These are phyloP conservation scores for Spiraea crenata DNA, from an alignment of 331 rosid species.

Conservation along the genomic window DNA sequence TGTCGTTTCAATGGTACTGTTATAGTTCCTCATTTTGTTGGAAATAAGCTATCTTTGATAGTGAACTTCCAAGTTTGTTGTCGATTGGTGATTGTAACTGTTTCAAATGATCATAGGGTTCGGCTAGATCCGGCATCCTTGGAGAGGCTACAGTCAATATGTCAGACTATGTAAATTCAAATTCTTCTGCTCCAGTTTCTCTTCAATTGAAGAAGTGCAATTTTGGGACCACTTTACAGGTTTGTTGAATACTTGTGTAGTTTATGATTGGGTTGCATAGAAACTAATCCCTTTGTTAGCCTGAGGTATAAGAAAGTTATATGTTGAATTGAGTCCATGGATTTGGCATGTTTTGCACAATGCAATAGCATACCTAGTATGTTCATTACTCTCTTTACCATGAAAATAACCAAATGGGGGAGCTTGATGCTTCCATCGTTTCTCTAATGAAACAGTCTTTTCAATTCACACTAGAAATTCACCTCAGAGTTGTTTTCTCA, in stretches of 20 bases:
- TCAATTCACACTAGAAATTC: background rate
- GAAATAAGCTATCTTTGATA: background rate
- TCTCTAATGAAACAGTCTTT: background rate
- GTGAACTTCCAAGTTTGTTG: background rate
- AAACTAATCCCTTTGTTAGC: background rate
- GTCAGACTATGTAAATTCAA: constrained; percentile 56
- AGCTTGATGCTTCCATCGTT: background rate
- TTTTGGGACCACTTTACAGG: constrained; percentile 72
- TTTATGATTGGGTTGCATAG: background rate
- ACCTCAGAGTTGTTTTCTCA: background rate
- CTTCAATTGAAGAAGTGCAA: constrained; percentile 68
- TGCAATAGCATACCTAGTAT: background rate
- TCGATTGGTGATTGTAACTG: background rate
- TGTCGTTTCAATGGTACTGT: constrained; percentile 73
- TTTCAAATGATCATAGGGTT: constrained; percentile 53
- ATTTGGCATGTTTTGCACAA: too few species aligned
- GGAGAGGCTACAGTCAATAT: constrained; percentile 76
- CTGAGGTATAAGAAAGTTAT: background rate
- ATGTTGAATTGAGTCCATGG: background rate
- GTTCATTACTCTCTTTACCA: background rate
- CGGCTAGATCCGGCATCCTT: constrained; percentile 72
- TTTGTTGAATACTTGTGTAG: constrained; percentile 25
- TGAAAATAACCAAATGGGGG: background rate
- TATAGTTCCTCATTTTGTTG: background rate
- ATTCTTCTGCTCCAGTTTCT: constrained; percentile 60